Evolutionary conservation across 768 basidiomycete genomes (phyloP), one percentile per base, ranked within the genome.

Genomic region (Pisolithus orientalis): DNA sequence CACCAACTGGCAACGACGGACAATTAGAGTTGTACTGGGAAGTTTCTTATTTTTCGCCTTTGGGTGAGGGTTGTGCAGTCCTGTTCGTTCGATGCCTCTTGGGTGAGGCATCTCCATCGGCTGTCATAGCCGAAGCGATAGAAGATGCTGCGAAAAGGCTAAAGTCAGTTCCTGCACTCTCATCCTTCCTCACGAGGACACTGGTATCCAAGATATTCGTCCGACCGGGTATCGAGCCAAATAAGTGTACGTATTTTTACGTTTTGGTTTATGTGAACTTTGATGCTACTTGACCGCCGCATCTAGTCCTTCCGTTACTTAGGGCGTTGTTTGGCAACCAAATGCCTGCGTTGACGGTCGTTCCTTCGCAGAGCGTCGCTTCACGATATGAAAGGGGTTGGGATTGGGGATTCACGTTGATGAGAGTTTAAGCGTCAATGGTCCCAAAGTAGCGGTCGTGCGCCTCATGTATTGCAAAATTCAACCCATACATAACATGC

Each of bases 11-110:
- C n/a, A 13, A 8, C 6, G 46, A 37, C 32, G 32, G 14, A 32
- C 46, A 37, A n/a, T n/a, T 47, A 32, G 45, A 29, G 16, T 11
- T 78, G 11, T 62, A 72, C 40, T 83, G 78, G 75, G 78, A 83
- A 57, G 64, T 75, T 44, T 82, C 80, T 3, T 62, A 59, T 7
- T 75, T 79, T 53, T 59, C 70, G 8, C 72, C 59, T 6, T 70
- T 68, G 27, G 64, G 61, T 17, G 69, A 75, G 31, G 72, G 70
- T 5, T 77, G 72, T 52, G 67, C 72, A 5, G 59, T 80, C 38
- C 54, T 84, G 49, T 82, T 73, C 55, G 57, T 73, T 29, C 75
- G 71, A 52, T 67, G 67, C 42, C 54, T 50, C 16, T 48, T n/a
- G 39, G n/a, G 21, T 5, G 34, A 34, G 13, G 34, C 34, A 34